Evolutionary conservation across 2,329 filamentous ascomycete genomes (phyloP).

Genomic region (Fusarium xyrophilum): DNA sequence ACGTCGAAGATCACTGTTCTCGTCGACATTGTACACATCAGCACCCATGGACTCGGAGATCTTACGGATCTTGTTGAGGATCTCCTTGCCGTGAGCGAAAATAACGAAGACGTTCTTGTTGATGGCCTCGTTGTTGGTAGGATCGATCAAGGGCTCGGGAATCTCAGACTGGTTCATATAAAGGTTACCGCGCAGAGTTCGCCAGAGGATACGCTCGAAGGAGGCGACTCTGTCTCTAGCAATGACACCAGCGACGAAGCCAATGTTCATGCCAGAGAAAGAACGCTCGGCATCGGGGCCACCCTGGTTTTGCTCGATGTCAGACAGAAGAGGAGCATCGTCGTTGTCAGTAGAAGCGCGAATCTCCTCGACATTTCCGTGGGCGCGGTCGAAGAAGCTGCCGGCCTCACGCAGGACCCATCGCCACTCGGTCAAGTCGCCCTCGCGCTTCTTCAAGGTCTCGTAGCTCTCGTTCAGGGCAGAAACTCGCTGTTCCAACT

Average conservation of each 20-base stretch:
- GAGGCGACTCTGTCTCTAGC: conserved; percentile 89
- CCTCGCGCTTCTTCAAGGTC: conserved; percentile 95
- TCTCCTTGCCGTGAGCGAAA: conserved; percentile 97
- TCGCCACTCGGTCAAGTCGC: conserved; percentile 96
- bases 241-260: conserved; percentile 96
- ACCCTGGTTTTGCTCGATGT: conserved; percentile 82
- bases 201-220: conserved; percentile 97
- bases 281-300: conserved; percentile 77
- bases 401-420: conserved; percentile 97
- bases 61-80: conserved; percentile 97
- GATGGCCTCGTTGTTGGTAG: conserved; percentile 87
- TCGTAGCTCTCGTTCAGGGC: conserved; percentile 98
- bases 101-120: conserved; percentile 99
- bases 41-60: conserved; percentile 97
- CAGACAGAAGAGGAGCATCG: conserved; percentile 90
- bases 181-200: conserved; percentile 93
- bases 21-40: conserved; percentile 94
- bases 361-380: conserved; percentile 96
- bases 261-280: conserved; percentile 98
- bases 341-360: conserved; percentile 87
- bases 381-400: conserved; percentile 95
- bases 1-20: conserved; percentile 92
- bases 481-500: conserved; percentile 86
- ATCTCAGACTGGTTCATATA: conserved; percentile 99
- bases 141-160: conserved; percentile 88